Percentiles rank a stretch among this genome's conserved stretches.
Evolutionary conservation across 805 yeast genomes (phyloP).

Genomic region (Hanseniaspora vineae): DNA sequence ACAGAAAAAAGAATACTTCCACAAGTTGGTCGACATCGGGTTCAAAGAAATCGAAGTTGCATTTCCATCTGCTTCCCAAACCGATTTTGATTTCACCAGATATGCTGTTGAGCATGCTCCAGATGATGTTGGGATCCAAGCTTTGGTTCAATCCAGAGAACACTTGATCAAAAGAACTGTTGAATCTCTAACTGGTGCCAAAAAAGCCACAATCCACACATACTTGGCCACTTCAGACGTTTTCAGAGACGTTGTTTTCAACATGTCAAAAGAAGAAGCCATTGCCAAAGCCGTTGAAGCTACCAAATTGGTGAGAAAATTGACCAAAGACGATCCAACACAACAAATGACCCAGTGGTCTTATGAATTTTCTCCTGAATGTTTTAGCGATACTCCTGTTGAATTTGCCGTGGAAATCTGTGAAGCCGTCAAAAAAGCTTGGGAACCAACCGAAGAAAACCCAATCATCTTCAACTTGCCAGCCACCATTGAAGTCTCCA

Average conservation of each 20-base stretch:
- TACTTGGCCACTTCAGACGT: constrained; percentile 66
- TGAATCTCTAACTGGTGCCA: constrained; percentile 61
- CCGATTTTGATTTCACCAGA: constrained; percentile 71
- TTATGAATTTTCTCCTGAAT: constrained; percentile 68
- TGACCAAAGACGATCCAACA: constrained; percentile 63
- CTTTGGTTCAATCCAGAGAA: constrained; percentile 65
- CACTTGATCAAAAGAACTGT: constrained; percentile 62
- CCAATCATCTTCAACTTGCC: constrained; percentile 73
- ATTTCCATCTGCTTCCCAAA: constrained; percentile 72
- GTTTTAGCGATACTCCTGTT: constrained; percentile 61
- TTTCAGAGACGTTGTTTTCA: constrained; percentile 64
- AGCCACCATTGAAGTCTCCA: constrained; percentile 68
- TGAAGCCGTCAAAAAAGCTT: constrained; percentile 65
- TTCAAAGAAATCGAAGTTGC: constrained; percentile 74
- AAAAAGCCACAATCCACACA: constrained; percentile 57
- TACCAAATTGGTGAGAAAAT: constrained; percentile 49
- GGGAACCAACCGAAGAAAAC: constrained; percentile 66
- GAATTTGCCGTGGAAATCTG: constrained; percentile 67
- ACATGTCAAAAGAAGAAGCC: constrained; percentile 59
- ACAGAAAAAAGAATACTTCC: constrained; percentile 64
- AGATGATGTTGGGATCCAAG: constrained; percentile 61
- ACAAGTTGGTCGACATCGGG: constrained; percentile 58
- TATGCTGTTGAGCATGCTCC: constrained; percentile 72
- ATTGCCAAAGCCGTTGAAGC: constrained; percentile 57
- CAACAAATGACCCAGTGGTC: constrained; percentile 55